Conservation (phyloP, 352 stramenopile genomes). For the Globisporangium cylindrosporum region DNA sequence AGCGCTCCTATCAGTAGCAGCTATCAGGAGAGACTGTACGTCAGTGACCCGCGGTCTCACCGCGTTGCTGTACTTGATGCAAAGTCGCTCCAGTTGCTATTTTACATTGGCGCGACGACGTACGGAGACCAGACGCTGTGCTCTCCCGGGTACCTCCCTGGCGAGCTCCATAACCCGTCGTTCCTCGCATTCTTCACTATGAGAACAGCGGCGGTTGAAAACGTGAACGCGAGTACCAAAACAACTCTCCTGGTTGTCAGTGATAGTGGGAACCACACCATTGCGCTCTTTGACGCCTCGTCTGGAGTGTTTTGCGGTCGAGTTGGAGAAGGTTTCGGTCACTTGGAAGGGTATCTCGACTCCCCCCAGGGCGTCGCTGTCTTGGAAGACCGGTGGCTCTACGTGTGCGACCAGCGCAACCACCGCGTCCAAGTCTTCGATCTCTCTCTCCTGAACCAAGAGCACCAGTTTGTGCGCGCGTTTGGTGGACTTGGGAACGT, state of each 20-base stretch:
- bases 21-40: constrained; percentile 23
- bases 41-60: constrained; percentile 57
- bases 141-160: constrained; percentile 43
- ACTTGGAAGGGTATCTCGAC: constrained; percentile 45
- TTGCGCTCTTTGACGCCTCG: constrained; percentile 51
- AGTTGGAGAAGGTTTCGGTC: constrained; percentile 55
- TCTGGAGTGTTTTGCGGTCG: constrained; percentile 30
- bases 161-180: constrained; percentile 49
- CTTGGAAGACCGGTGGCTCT: constrained; percentile 38
- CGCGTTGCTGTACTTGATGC: constrained; percentile 44
- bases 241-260: constrained; percentile 35
- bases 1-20: neutral
- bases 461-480: constrained; percentile 18
- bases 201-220: neutral
- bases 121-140: constrained; percentile 51
- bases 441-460: constrained; percentile 13
- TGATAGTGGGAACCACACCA: constrained; percentile 57
- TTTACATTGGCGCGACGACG: constrained; percentile 50
- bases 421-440: constrained; percentile 67
- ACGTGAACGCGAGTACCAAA: neutral
- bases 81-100: constrained; percentile 19
- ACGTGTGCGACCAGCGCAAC: constrained; percentile 64
- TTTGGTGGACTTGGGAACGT: constrained; percentile 34
- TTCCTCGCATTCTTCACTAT: constrained; percentile 28
- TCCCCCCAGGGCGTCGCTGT: constrained; percentile 56